Base-by-base conservation (phyloP, 306 rosid species). In the Echinosophora koreensis region DNA sequence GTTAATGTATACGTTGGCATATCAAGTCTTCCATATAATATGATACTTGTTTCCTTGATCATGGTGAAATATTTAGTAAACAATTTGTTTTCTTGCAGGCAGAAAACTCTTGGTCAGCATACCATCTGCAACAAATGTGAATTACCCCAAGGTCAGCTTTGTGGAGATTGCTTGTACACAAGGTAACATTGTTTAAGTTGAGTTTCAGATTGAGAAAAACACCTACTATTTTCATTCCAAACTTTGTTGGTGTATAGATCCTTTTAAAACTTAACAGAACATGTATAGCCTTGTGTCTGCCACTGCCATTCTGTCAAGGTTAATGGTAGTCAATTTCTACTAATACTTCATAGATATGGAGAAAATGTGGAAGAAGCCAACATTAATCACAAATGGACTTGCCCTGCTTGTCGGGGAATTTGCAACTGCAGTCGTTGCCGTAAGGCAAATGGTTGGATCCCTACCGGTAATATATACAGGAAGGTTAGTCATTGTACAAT, bases 161-260 rank as follows among this genome's bases (percentile, higher is more conserved):
- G 97, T 69, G 97, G 97, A 80, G 97, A 92, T 85, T 92, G 96
- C 96, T 83, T 92, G 82, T 92, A 86, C 87, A 80, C 17, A 50
- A 89, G 97, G 97, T 92, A 80, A 86, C 58, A 41, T 35, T 56
- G 74, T 80, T 69, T 66, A 27, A 75, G 54, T 55, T n/a, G 73
- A 60, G 55, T 9, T 69, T 71, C 66, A 59, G 55, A 51, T 75
- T 75, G 64, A 42, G 62, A 41, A 57, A 73, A 67, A 13, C 42
- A 37, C 59, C 9, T 39, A 68, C 9, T 18, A 32, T 4, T 13
- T 49, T 50, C 42, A 8, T 37, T 71, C 32, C 17, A 9, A 74
- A 34, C 57, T 35, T 39, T 3, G 22, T 22, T 22, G 22, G 22
- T 22, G 22, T 66, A 14, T 5, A 42, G 5, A 41, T 41, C 57